Evolutionary conservation across 257 asterid genomes (phyloP).

Genomic region (Salvia splendens): DNA sequence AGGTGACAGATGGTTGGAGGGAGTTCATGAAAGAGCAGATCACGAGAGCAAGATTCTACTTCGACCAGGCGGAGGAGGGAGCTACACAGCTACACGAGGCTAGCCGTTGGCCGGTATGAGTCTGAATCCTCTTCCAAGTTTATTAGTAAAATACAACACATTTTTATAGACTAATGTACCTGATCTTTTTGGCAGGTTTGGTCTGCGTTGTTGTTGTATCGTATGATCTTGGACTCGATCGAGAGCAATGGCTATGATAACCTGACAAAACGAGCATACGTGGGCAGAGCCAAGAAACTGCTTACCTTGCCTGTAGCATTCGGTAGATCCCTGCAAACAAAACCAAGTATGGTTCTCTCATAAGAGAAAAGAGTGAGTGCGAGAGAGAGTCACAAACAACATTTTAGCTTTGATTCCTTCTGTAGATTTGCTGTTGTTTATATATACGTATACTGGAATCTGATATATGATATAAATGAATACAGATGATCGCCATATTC

Average conservation of each 20-base stretch:
- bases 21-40: slow-evolving; percentile 83
- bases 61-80: slow-evolving; percentile 71
- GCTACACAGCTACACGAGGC: slow-evolving; percentile 75
- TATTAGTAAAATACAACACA: no score
- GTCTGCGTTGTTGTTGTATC: slow-evolving; percentile 71
- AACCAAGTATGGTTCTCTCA: slow-evolving; percentile 26
- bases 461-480: neutral
- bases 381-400: neutral
- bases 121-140: neutral
- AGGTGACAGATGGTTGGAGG: slow-evolving; percentile 65
- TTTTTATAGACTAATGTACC: no score
- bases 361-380: neutral
- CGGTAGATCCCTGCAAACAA: slow-evolving; percentile 45
- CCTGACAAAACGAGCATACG: slow-evolving; percentile 75
- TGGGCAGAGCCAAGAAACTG: slow-evolving; percentile 62
- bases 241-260: slow-evolving; percentile 71
- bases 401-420: neutral
- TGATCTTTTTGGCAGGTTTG: slow-evolving; percentile 54
- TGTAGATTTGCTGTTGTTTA: neutral
- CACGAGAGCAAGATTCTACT: slow-evolving; percentile 69
- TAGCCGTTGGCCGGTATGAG: slow-evolving; percentile 85
- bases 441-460: neutral
- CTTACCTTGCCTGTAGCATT: slow-evolving; percentile 68
- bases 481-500: neutral
- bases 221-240: slow-evolving; percentile 69